phyloP scores from a whole-genome alignment of 176 grass and related monocot genomes.

The Bothriochloa decipiens region DNA sequence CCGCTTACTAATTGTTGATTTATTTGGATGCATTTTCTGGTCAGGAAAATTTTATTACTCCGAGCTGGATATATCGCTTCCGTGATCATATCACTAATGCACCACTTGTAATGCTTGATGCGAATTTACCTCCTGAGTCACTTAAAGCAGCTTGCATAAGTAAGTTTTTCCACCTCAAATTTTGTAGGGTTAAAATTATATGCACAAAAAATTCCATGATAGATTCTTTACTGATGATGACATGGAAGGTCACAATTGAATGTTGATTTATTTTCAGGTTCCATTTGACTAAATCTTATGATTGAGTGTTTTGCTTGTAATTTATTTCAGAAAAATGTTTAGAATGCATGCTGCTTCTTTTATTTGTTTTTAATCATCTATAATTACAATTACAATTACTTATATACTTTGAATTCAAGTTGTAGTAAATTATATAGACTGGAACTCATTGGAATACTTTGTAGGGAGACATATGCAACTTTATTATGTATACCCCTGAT shows the following conservation, averaged over 20 bases:
- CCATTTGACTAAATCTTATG: background rate
- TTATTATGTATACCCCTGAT: background rate
- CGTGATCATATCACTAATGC: slow-evolving; percentile 53
- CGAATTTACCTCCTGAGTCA: slow-evolving; percentile 74
- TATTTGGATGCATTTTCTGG: slow-evolving; percentile 32
- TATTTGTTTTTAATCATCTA: slow-evolving; percentile 23
- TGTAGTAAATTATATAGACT: background rate
- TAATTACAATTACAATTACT: background rate
- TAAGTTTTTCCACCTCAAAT: slow-evolving; percentile 39
- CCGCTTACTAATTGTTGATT: slow-evolving; percentile 25
- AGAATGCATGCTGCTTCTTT: background rate
- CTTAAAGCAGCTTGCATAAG: slow-evolving; percentile 81
- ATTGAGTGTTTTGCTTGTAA: background rate
- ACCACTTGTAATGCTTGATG: slow-evolving; percentile 89
- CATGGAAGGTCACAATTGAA: background rate
- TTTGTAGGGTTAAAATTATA: background rate
- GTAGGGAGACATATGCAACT: background rate
- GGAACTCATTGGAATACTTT: background rate
- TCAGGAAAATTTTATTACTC: slow-evolving; percentile 80
- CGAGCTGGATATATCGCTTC: slow-evolving; percentile 77
- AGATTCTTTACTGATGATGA: background rate
- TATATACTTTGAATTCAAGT: slow-evolving; percentile 24
- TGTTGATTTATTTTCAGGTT: slow-evolving; percentile 14
- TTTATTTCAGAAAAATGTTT: background rate
- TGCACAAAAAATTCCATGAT: background rate